Conservation (phyloP, 345 rosid genomes). For the Corchorus olitorius region DNA sequence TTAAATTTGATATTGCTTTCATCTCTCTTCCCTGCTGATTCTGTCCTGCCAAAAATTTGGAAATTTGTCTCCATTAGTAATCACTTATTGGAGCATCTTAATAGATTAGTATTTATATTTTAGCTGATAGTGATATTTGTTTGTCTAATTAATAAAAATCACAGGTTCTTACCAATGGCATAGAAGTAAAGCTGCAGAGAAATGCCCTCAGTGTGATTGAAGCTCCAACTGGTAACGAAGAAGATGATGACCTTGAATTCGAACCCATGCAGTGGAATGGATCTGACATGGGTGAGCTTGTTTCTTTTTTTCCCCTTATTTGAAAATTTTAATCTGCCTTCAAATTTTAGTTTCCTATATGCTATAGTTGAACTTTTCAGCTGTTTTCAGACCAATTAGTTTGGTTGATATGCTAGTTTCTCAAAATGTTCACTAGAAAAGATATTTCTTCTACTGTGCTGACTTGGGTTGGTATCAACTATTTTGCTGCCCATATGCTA, state of each 20-base stretch:
- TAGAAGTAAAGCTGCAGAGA: constrained; percentile 95
- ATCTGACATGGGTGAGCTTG: constrained; percentile 72
- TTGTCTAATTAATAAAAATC: constrained; percentile 14
- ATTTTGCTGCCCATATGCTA: background rate
- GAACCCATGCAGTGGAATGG: constrained; percentile 69
- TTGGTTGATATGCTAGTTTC: background rate
- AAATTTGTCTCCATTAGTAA: background rate
- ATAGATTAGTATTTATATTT: constrained; percentile 1
- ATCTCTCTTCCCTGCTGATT: background rate
- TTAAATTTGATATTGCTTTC: background rate
- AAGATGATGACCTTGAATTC: constrained; percentile 72
- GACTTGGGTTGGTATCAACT: background rate
- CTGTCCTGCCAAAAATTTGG: background rate
- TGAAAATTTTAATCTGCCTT: background rate
- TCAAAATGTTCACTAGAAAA: background rate
- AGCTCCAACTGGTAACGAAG: constrained; percentile 96
- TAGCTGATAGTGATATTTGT: constrained; percentile 19
- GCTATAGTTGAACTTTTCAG: background rate
- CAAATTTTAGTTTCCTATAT: background rate
- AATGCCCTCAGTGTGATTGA: constrained; percentile 98
- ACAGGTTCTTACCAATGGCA: constrained; percentile 96
- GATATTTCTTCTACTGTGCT: background rate
- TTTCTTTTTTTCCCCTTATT: constrained; percentile 13
- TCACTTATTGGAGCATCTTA: background rate
- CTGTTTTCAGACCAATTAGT: background rate